Percentiles rank a stretch among this genome's conserved stretches.
Conservation (phyloP, 257 asterid genomes). For the Osmanthus fragrans region DNA sequence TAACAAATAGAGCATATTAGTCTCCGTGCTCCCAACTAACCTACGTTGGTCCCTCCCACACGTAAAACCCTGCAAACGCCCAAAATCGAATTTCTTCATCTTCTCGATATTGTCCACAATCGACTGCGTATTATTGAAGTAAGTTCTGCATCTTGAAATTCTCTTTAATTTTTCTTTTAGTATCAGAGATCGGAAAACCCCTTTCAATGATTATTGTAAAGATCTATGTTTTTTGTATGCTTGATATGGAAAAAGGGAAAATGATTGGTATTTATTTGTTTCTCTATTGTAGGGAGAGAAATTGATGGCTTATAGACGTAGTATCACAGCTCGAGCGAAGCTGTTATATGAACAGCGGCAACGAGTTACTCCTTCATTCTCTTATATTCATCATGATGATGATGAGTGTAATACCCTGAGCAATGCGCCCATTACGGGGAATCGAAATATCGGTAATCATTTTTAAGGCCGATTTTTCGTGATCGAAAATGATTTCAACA, state of each 20-base stretch:
- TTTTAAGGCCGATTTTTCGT: slow-evolving; percentile 33
- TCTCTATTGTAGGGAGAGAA: neutral
- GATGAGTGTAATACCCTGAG: slow-evolving; percentile 33
- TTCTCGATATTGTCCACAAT: neutral
- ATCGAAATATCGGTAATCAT: slow-evolving; percentile 23
- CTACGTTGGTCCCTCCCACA: neutral
- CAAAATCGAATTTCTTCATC: neutral
- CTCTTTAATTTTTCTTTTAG: neutral
- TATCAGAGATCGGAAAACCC: neutral
- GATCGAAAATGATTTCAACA: slow-evolving; percentile 24
- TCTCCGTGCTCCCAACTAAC: neutral
- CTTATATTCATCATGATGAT: slow-evolving; percentile 46
- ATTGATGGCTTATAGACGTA: slow-evolving; percentile 74
- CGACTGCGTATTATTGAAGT: neutral
- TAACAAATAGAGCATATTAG: too few species aligned
- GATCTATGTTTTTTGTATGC: neutral
- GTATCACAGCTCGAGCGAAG: slow-evolving; percentile 63
- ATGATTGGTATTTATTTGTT: neutral
- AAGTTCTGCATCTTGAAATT: neutral
- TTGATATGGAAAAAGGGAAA: neutral
- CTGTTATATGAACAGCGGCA: slow-evolving; percentile 50
- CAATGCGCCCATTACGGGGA: slow-evolving; percentile 17
- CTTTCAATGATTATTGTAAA: neutral
- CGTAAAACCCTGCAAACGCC: neutral
- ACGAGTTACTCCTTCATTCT: slow-evolving; percentile 50